Evolutionary conservation across 768 basidiomycete genomes (phyloP), one percentile per base, ranked within the genome.

Genomic region (Candolleomyces aberdarensis): DNA sequence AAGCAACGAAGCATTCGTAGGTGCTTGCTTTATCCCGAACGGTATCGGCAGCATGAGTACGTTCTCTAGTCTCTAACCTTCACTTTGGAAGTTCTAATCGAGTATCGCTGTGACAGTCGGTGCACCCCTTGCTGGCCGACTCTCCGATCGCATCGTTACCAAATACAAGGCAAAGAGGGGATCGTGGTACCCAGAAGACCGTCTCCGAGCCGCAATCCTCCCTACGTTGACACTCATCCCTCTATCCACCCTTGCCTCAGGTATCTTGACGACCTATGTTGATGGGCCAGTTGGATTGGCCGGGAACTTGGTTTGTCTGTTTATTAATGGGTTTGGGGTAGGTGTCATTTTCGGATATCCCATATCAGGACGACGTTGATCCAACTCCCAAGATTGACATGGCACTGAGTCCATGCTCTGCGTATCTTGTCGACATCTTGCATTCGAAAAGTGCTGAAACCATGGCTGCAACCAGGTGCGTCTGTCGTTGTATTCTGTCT

Each of bases 171-270:
- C 80, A 87, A 22, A 78, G 77, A 0, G 87, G 86, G 0, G 65
- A 8, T 36, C 74, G 1, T 88, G 85, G 86, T 80, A 83, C 47
- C 88, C 88, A 0, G 88, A 91, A 69, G 89, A 88, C 63, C 81
- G 88, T 7, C 75, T 89, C 26, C 77, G 84, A 1, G 85, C 78
- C 1, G 74, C 81, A 0, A 66, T 84, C 31, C 63, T 76, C 6
- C 82, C 83, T 11, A 78, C 76, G 1, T 70, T 77, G 0, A 36
- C 83, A 14, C 70, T 88, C 31, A 75, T 80, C 3, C 89, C 88
- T 0, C 22, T 85, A 1, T 82, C 86, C 1, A 68, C 86, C 2
- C 68, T 83, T 0, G 54, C 72, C 0, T 78, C 76, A 0, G 86
- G 87, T 1, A 64, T 88, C 3, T 66, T 80, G 15, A 83, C 79